These are phyloP conservation scores for Oryza australiensis DNA, from an alignment of 176 grass and related monocot genomes.

Conservation along the genomic window DNA sequence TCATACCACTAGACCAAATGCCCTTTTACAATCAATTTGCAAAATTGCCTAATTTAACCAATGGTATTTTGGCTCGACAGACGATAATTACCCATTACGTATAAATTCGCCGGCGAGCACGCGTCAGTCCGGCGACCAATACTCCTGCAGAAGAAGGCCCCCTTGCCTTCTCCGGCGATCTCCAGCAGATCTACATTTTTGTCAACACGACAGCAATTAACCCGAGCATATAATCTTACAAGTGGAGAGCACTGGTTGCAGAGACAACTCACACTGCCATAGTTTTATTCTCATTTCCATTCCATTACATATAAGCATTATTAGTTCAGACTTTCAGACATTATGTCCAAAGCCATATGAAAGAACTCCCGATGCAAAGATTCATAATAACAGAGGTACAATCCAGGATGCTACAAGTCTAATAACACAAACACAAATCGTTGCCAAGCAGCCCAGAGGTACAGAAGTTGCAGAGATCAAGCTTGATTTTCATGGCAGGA, in stretches of 20 bases:
- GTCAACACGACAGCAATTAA: not conserved
- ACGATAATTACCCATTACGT: too few species aligned
- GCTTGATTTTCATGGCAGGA: slow-evolving; percentile 7
- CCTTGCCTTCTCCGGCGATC: not conserved
- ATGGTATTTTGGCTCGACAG: too few species aligned
- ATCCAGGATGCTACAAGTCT: not conserved
- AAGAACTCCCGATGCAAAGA: not conserved
- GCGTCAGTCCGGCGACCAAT: too few species aligned
- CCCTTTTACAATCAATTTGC: not conserved
- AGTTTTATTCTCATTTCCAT: not conserved
- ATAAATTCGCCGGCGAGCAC: too few species aligned
- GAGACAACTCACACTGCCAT: not conserved
- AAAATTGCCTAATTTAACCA: not conserved
- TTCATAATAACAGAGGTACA: not conserved
- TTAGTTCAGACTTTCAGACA: not conserved
- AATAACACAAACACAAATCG: not conserved
- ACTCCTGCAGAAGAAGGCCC: too few species aligned
- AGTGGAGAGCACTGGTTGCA: too few species aligned
- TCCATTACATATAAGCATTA: not conserved
- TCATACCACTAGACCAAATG: slow-evolving; percentile 99
- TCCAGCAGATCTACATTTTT: not conserved
- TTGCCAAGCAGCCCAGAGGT: not conserved
- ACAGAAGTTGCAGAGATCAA: not conserved
- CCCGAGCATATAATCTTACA: not conserved
- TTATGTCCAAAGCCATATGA: not conserved